Conservation (phyloP, 176 grass and related monocot genomes). For the Poa pratensis region DNA sequence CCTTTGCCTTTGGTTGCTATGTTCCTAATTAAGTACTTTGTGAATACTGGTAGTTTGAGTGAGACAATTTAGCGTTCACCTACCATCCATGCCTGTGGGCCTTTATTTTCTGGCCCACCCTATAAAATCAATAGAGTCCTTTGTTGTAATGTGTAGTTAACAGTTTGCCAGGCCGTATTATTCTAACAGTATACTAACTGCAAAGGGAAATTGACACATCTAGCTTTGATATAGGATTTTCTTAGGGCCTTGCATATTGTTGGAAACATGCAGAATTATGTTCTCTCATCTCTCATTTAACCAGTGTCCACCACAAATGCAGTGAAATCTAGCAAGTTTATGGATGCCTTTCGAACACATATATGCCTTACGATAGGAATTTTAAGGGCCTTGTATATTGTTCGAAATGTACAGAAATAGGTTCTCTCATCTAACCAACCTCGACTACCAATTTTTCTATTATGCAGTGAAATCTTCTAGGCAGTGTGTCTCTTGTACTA, state of each 20-base stretch:
- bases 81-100: background rate
- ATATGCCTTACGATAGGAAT: background rate
- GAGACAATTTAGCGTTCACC: background rate
- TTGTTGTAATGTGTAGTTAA: background rate
- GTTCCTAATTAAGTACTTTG: background rate
- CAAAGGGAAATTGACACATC: background rate
- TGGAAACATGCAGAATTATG: background rate
- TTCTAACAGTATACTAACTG: background rate
- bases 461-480: background rate
- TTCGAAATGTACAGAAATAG: background rate
- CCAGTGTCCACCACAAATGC: background rate
- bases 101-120: background rate
- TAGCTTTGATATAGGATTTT: background rate
- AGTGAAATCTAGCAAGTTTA: background rate
- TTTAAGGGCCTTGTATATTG: background rate
- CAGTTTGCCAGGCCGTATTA: background rate
- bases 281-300: background rate
- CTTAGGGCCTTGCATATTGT: background rate
- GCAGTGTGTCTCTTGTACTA: background rate
- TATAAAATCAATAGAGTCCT: background rate
- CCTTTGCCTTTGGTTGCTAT: background rate
- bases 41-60: constrained; percentile 1
- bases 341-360: background rate
- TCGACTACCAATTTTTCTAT: background rate
- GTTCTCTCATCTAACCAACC: background rate